Evolutionary conservation across 1,139 yeast species (phyloP).

Genomic region (Entelexis paramagnoliae): DNA sequence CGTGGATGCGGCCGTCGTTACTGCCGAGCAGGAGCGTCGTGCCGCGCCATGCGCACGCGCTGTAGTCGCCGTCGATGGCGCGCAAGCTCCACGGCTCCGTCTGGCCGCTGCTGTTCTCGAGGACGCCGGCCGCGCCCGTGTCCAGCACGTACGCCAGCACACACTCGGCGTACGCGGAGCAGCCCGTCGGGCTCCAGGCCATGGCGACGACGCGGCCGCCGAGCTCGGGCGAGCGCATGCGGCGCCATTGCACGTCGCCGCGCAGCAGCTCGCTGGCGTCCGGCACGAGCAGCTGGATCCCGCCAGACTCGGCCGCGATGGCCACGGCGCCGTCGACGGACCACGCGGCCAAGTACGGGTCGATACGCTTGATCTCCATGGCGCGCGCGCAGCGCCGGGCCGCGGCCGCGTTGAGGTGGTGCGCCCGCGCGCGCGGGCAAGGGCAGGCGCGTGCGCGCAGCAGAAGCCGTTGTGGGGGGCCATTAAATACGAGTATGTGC

Average conservation of each 20-base stretch:
- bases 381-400: background rate
- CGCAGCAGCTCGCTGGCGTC: conserved; percentile 9
- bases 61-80: background rate
- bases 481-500: no score
- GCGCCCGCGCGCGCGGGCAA: background rate
- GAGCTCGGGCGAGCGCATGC: conserved; percentile 8
- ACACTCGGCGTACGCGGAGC: background rate
- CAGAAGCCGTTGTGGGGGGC: no score
- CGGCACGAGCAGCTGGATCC: conserved; percentile 8
- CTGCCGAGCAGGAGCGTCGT: conserved; percentile 1
- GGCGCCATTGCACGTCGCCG: conserved; percentile 6
- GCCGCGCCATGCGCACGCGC: conserved; percentile 8
- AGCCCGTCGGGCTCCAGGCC: conserved; percentile 15
- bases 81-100: conserved; percentile 1
- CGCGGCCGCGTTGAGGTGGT: background rate
- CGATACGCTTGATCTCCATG: conserved; percentile 19
- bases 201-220: conserved; percentile 10
- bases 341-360: conserved; percentile 18
- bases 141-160: conserved; percentile 10
- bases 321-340: conserved; percentile 18
- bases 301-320: conserved; percentile 14
- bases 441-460: background rate
- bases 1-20: background rate
- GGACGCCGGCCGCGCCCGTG: conserved; percentile 7
- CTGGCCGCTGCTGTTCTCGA: conserved; percentile 6